Evolutionary conservation across 805 yeast genomes (phyloP), one percentile per base, ranked within the genome.

Genomic region (Metschnikowia chrysomelidarum): DNA sequence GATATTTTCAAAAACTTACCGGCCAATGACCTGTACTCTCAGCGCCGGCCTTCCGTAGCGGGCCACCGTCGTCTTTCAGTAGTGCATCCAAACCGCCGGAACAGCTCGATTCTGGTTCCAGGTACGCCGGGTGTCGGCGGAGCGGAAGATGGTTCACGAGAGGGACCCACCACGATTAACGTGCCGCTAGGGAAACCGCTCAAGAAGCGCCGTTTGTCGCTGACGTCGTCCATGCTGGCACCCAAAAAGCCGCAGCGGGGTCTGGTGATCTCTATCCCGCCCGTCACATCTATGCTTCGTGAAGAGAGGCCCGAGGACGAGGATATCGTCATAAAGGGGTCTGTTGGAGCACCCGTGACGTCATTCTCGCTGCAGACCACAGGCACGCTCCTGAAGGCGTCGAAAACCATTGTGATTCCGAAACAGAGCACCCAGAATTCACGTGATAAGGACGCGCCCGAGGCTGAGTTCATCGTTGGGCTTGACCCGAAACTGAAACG

Each of bases 21-120:
- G 12, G 44, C 36, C n/a, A 27, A 24, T 10, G 32, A 36, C 10
- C 33, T 30, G 16, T 31, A 34, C 27, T 26, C 34, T 18, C 43
- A 60, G 36, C 44, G 69, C 27, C 53, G 58, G 20, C 52, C 60
- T 14, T 60, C 67, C 7, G 51, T 54, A 4, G 46, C 53, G 3
- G 41, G 55, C 14, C 68, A 57, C 39, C 54, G 69, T 24, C 39
- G 71, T 26, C 51, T 66, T 18, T 64, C 70, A 1, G 66, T 67
- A 5, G 62, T 64, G 19, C 44, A 59, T 7, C 51, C 51, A 3
- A 46, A 47, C 17, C 40, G 54, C 8, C 47, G 67, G 14, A 57
- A 56, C 4, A 36, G 41, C 31, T 19, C 39, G 19, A 21, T 30
- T 14, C 64, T 69, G 0, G 39, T 58, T 7, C 52, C 65, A n/a